Percentiles rank a stretch among this genome's conserved stretches.
Conservation (phyloP, 2,329 filamentous ascomycete genomes). For the Arthrobotrys iridis region DNA sequence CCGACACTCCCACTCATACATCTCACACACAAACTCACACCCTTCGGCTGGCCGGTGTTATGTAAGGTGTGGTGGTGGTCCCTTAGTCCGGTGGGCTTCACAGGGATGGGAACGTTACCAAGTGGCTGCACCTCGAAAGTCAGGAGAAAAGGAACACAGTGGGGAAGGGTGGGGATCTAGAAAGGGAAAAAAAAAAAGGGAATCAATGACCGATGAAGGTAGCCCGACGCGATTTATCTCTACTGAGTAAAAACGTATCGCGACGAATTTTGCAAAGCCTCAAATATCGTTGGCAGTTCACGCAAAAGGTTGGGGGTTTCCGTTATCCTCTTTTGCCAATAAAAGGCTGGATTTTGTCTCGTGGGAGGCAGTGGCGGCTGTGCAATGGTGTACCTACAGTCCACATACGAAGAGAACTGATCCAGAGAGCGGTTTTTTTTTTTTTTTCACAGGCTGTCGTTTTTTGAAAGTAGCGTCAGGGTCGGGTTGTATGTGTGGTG, state of each 20-base stretch:
- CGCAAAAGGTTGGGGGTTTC: neutral
- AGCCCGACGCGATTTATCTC: slow-evolving; percentile 27
- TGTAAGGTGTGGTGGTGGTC: slow-evolving; percentile 13
- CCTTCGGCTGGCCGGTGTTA: slow-evolving; percentile 7
- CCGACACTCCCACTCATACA: slow-evolving; percentile 36
- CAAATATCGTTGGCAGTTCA: neutral
- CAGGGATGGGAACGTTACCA: slow-evolving; percentile 21
- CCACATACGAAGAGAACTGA: neutral
- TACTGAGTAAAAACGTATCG: slow-evolving; percentile 21
- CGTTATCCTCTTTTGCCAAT: slow-evolving; percentile 11
- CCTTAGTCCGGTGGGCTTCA: slow-evolving; percentile 16
- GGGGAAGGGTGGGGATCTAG: slow-evolving; percentile 10
- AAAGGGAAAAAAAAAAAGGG: slow-evolving; percentile 4
- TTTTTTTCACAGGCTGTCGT: neutral
- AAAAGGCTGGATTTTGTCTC: slow-evolving; percentile 24
- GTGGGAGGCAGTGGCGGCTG: slow-evolving; percentile 34
- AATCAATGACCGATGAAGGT: slow-evolving; percentile 12
- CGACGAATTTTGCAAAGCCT: slow-evolving; percentile 7
- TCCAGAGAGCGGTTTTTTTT: slow-evolving; percentile 19
- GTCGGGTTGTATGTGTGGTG: slow-evolving; percentile 26
- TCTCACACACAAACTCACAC: slow-evolving; percentile 33
- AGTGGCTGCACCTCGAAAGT: slow-evolving; percentile 16
- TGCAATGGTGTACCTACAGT: slow-evolving; percentile 33
- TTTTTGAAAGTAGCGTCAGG: neutral
- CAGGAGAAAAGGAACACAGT: slow-evolving; percentile 19